Base-by-base conservation (phyloP, 2,329 filamentous ascomycete species). In the Xylaria sp. region DNA sequence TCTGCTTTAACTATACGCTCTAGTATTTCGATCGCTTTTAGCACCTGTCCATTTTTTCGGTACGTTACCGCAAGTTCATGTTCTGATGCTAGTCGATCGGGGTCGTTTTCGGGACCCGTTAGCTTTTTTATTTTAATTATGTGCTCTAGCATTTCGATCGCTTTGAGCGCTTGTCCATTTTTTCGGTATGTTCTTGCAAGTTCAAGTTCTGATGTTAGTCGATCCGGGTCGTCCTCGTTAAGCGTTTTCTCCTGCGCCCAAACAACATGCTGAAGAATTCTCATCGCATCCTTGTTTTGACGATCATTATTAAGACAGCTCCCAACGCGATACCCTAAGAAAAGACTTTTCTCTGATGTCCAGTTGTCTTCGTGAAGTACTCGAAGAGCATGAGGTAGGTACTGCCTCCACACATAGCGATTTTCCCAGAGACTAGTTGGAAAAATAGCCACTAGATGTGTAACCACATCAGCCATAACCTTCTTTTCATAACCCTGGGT, bases 391-490 rank as follows among this genome's bases (percentile, higher is more conserved):
- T 65, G 63, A 17, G 63, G 63, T 28, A 65, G 3, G 42, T 59
- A 59, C 20, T 59, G 13, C 10, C 56, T 59, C 63, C 63, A 65
- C 1, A 65, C 6, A 15, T 59, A 23, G 13, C 63, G 63, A 2
- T 65, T 59, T 44, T 46, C 56, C 54, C 49, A 57, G n/a, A n/a
- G n/a, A n/a, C n/a, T n/a, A 63, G 4, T 74, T 74, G 57, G 80
- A 77, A 75, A 80, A 77, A 53, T 78, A 74, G 26, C 71, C 75
- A n/a, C 6, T 9, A 67, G 23, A 36, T 54, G 59, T 26, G 0
- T 72, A 68, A 49, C 15, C 4, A 33, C 51, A 42, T 57, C n/a
- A 31, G 15, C 28, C 23, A 17, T 26, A 15, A 9, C n/a, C 4
- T 26, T 40, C 33, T 31, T 13, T 61, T 31, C 38, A 6, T 17